These are phyloP conservation scores for Pseudocercospora eumusae DNA, from an alignment of 2,329 filamentous ascomycete species.

Conservation along the genomic window DNA sequence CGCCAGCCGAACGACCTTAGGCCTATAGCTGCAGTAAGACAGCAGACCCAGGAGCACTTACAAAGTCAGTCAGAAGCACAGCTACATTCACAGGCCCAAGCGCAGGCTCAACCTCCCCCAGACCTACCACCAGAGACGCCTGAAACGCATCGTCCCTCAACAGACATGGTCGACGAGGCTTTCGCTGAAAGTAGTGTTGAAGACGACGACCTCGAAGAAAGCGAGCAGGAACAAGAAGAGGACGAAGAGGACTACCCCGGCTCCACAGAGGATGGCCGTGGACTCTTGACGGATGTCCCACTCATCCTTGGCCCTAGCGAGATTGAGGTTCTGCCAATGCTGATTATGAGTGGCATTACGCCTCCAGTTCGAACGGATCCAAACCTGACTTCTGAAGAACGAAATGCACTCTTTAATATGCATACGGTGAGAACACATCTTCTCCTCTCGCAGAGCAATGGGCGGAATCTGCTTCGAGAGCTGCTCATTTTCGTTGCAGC, in stretches of 20 bases:
- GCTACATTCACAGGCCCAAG: not conserved
- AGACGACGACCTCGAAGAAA: constrained; percentile 53
- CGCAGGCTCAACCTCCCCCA: not conserved
- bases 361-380: constrained; percentile 66
- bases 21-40: not conserved
- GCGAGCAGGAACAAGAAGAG: constrained; percentile 67
- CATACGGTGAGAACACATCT: constrained; percentile 89
- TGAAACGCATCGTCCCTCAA: not conserved
- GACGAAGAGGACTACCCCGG: constrained; percentile 74
- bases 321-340: constrained; percentile 95
- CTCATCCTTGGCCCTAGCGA: constrained; percentile 92
- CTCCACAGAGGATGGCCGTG: constrained; percentile 67
- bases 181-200: constrained; percentile 25
- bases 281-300: constrained; percentile 87
- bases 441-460: constrained; percentile 84
- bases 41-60: constrained; percentile 7
- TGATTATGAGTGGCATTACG: constrained; percentile 91
- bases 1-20: constrained; percentile 18
- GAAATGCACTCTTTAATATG: constrained; percentile 68
- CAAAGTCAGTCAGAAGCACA: constrained; percentile 2
- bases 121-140: not conserved
- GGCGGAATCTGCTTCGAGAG: constrained; percentile 83
- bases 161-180: constrained; percentile 20
- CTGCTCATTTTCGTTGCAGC: constrained; percentile 94
- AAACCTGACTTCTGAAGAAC: constrained; percentile 49